These are phyloP conservation scores for Aquilaria sinensis DNA, from an alignment of 345 rosid genomes.

Conservation along the genomic window DNA sequence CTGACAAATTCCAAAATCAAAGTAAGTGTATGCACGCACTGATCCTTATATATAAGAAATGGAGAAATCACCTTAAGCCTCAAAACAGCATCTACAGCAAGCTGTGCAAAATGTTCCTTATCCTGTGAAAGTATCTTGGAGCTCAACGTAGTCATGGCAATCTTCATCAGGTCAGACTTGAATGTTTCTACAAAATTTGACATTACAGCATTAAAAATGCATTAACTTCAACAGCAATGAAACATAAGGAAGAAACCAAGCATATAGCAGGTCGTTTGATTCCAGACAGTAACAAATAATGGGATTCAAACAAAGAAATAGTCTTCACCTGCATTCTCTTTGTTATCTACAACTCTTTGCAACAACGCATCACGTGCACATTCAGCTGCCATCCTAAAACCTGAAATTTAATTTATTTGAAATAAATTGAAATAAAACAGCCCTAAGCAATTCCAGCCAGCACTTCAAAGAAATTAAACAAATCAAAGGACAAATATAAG, in stretches of 20 bases:
- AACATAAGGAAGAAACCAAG: neutral
- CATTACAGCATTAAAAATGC: constrained; percentile 9
- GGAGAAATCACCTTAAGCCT: constrained; percentile 57
- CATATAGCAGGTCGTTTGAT: neutral
- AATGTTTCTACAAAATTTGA: constrained; percentile 64
- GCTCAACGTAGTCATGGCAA: constrained; percentile 88
- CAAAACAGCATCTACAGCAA: constrained; percentile 94
- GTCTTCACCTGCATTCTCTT: constrained; percentile 62
- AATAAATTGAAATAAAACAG: too few species aligned
- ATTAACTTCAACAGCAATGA: neutral
- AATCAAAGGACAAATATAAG: neutral
- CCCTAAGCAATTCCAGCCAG: neutral
- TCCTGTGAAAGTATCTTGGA: constrained; percentile 94
- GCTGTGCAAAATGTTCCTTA: constrained; percentile 79
- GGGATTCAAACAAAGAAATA: neutral
- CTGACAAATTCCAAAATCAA: neutral
- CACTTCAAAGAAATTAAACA: neutral
- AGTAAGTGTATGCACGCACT: neutral
- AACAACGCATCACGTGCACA: constrained; percentile 77
- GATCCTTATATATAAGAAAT: neutral
- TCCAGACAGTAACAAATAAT: neutral
- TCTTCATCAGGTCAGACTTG: constrained; percentile 77
- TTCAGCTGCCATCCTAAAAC: constrained; percentile 93
- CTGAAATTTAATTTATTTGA: constrained; percentile 22
- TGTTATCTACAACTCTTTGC: constrained; percentile 67